Evolutionary conservation across 768 basidiomycete species (phyloP).

Genomic region (Amanita thiersii): DNA sequence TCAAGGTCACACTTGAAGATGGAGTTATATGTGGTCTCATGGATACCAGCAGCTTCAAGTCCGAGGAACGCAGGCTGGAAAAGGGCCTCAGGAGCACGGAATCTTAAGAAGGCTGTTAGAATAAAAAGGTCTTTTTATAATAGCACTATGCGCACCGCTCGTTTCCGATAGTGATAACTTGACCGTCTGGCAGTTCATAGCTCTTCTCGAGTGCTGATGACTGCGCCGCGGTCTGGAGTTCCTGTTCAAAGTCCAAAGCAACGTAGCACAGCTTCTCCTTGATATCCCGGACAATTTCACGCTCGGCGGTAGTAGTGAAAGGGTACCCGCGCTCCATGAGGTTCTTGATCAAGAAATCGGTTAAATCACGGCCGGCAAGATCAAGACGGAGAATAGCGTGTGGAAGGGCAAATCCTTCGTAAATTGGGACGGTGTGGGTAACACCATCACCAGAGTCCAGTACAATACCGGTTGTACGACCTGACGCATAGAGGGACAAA

Average conservation of each 20-base stretch:
- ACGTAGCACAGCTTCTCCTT: constrained; percentile 98
- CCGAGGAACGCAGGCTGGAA: constrained; percentile 91
- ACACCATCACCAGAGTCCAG: constrained; percentile 97
- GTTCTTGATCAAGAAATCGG: constrained; percentile 76
- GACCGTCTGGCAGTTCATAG: constrained; percentile 88
- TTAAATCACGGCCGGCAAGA: constrained; percentile 88
- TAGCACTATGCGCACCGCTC: constrained; percentile 61
- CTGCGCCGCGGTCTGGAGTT: constrained; percentile 84
- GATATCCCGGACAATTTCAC: constrained; percentile 94
- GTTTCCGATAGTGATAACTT: constrained; percentile 92
- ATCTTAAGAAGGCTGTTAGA: constrained; percentile 57
- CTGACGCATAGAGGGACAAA: constrained; percentile 86
- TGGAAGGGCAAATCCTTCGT: constrained; percentile 88
- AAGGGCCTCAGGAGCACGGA: constrained; percentile 91
- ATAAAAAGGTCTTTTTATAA: constrained; percentile 39
- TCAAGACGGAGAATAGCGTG: constrained; percentile 93
- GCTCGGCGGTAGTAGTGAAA: constrained; percentile 90
- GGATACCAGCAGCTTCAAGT: constrained; percentile 85
- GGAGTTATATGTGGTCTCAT: constrained; percentile 86
- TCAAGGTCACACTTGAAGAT: constrained; percentile 85
- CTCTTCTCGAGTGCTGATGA: constrained; percentile 87
- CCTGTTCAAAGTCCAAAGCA: constrained; percentile 90
- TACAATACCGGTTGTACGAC: constrained; percentile 81
- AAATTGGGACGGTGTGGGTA: constrained; percentile 93
- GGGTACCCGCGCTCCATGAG: constrained; percentile 88